Percentiles rank a stretch among this genome's conserved stretches.
Evolutionary conservation across 139 green algal species (phyloP).

Genomic region (Chlamydomonas sphaeroides): DNA sequence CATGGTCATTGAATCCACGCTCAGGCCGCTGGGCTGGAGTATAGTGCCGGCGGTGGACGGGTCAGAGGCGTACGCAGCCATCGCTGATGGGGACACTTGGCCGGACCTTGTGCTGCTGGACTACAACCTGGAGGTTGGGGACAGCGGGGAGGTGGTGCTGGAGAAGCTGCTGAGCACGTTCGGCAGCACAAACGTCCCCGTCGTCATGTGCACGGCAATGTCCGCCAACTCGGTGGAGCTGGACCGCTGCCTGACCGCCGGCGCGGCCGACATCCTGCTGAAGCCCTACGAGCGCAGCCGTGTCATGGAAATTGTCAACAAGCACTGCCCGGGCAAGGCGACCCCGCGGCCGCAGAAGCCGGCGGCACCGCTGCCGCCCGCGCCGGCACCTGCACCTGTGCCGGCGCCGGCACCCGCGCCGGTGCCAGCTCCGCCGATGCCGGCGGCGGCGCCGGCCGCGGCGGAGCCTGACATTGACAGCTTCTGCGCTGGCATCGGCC

Average conservation of each 20-base stretch:
- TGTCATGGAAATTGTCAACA: slow-evolving; percentile 43
- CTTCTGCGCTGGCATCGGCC: slow-evolving; percentile 35
- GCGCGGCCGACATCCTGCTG: slow-evolving; percentile 49
- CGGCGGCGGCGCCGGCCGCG: slow-evolving; percentile 2
- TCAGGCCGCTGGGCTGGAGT: slow-evolving; percentile 43
- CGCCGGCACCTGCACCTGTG: background rate
- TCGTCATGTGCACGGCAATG: slow-evolving; percentile 64
- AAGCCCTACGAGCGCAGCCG: slow-evolving; percentile 55
- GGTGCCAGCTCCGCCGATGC: background rate
- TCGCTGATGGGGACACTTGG: slow-evolving; percentile 34
- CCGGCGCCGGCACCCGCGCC: background rate
- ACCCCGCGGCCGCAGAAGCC: background rate
- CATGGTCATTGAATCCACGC: slow-evolving; percentile 57
- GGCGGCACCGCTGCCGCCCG: background rate
- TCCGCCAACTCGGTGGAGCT: slow-evolving; percentile 38
- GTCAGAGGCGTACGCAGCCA: slow-evolving; percentile 34
- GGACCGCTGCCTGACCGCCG: slow-evolving; percentile 27
- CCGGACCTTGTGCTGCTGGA: slow-evolving; percentile 60
- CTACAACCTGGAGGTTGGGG: slow-evolving; percentile 51
- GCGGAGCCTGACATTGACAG: slow-evolving; percentile 9
- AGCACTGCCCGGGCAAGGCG: slow-evolving; percentile 48
- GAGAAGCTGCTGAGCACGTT: slow-evolving; percentile 38
- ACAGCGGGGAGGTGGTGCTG: slow-evolving; percentile 49
- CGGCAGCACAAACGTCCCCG: slow-evolving; percentile 33
- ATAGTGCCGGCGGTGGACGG: slow-evolving; percentile 50